Conservation (phyloP, 2,329 filamentous ascomycete species). For the Hypoxylon sp. region DNA sequence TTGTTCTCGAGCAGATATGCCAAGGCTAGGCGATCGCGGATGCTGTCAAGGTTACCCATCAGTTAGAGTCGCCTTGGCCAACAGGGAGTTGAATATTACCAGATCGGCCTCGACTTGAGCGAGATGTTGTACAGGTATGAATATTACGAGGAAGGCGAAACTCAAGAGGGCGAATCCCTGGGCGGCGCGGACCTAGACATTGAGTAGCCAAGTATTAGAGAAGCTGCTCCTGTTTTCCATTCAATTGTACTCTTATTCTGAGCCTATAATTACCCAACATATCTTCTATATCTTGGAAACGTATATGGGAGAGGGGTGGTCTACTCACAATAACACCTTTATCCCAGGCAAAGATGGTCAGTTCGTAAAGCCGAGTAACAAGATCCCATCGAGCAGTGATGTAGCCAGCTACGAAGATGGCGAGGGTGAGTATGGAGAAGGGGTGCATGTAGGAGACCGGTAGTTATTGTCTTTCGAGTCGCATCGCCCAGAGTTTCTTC, state of each 20-base stretch:
- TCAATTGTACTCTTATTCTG: not conserved
- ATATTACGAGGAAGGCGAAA: conserved; percentile 84
- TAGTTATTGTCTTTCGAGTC: conserved; percentile 52
- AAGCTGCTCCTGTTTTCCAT: not conserved
- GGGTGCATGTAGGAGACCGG: conserved; percentile 82
- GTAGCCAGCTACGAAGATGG: conserved; percentile 99
- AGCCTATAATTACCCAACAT: not conserved
- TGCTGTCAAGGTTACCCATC: conserved; percentile 70
- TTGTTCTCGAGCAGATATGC: conserved; percentile 95
- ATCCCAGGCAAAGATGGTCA: conserved; percentile 97
- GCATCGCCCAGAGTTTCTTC: conserved; percentile 46
- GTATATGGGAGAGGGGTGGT: not conserved
- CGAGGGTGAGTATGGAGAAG: conserved; percentile 94
- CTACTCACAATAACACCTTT: conserved; percentile 91
- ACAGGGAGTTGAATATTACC: conserved; percentile 67
- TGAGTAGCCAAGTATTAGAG: conserved; percentile 32
- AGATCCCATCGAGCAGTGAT: conserved; percentile 99
- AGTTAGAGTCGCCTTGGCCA: conserved; percentile 41
- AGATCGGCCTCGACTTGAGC: conserved; percentile 83
- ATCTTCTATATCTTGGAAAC: conserved; percentile 4
- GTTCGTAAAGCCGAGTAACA: conserved; percentile 95
- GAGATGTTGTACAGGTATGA: conserved; percentile 86
- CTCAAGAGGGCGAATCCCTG: conserved; percentile 89
- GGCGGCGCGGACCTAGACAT: conserved; percentile 79
- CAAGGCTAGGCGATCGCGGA: conserved; percentile 81